Base-by-base conservation (phyloP, 176 grass and related monocot genomes). In the Eleusine coracana region DNA sequence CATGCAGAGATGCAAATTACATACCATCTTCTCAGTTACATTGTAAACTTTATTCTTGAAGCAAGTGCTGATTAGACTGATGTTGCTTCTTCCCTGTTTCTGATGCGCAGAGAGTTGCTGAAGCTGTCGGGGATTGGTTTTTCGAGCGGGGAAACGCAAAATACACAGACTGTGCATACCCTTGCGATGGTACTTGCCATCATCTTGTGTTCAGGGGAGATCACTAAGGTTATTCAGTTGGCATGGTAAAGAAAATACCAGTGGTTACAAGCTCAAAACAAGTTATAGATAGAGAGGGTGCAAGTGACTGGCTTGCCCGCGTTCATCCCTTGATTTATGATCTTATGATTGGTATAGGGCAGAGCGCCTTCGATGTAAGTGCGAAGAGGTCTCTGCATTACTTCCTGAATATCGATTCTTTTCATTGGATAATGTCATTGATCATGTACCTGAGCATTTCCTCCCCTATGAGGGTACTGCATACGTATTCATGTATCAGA, bases 141-240 rank as follows among this genome's bases (percentile, higher is more conserved):
- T 91, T 94, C 17, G 86, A 92, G 34, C 78, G 92, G 62, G 80
- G 83, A 20, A 52, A 87, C 13, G 69, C 85, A 1, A 92, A 94
- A 70, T 87, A 82, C n/a, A 88, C 91, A n/a, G 94, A 97, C 49
- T 97, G 94, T 40, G 68, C 88, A 15, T 97, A 97, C 83, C 94
- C 94, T 85, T 97, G 94, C 52, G 94, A 97, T 69, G 78, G 90
- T 6, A 90, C 94, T 25, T 97, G 94, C 81, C 94, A 94, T 86
- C 80, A 97, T 76, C 80, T 97, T 16, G 82, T 92, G 2, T 95
- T 95, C 82, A 95, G 38, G 46, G 86, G 82, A 44, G 61, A 85
- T 17, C 66, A 86, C 54, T 89, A 68, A 79, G 14, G 31, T 17
- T 27, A 71, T 80, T 86, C 69, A 29, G 21, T 81, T 38, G 21